Base-by-base conservation (phyloP, 2,329 filamentous ascomycete species). In the Phoma sp. region DNA sequence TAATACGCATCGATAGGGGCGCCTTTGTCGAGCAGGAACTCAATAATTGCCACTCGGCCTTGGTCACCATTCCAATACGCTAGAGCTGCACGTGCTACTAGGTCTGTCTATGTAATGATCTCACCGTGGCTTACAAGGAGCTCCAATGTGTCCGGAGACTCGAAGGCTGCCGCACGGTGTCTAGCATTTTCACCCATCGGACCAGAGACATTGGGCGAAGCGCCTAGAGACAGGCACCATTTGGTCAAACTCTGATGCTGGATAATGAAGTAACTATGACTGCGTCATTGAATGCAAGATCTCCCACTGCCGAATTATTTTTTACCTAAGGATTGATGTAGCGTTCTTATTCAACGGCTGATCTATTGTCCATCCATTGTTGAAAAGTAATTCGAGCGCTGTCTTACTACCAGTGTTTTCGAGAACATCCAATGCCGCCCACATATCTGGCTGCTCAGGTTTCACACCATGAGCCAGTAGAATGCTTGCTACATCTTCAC, bases 21-120 rank as follows among this genome's bases (percentile, higher is more conserved):
- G 21, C 42, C 42, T n/a, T 28, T 26, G 12, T 45, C 30, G 4
- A 45, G 30, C 21, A 45, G 42, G 23, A 34, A 45, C 21, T 45
- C 14, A 5, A 45, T 36, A 5, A 45, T 21, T 25, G 34, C 42
- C 7, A 36, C 5, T 1, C 42, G 42, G 20, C 5, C 21, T n/a
- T 45, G 14, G 10, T 28, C 20, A 12, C 42, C 42, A 34, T 25
- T 45, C 15, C 30, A 45, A 36, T 45, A 28, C 7, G 42, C 14
- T 7, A 36, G 30, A 11, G 42, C 42, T 18, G 42, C 42, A 28
- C 36, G 42, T 5, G 42, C 42, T 4, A 45, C 30, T 5, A 45
- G 21, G n/a, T 45, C 42, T 26, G 42, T 45, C 7, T 9, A 20
- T n/a, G 30, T 21, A 17, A 45, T 36, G 9, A 28, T 9, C 20